Evolutionary conservation across 768 basidiomycete species (phyloP).

Genomic region (Leccinum barrowsii): DNA sequence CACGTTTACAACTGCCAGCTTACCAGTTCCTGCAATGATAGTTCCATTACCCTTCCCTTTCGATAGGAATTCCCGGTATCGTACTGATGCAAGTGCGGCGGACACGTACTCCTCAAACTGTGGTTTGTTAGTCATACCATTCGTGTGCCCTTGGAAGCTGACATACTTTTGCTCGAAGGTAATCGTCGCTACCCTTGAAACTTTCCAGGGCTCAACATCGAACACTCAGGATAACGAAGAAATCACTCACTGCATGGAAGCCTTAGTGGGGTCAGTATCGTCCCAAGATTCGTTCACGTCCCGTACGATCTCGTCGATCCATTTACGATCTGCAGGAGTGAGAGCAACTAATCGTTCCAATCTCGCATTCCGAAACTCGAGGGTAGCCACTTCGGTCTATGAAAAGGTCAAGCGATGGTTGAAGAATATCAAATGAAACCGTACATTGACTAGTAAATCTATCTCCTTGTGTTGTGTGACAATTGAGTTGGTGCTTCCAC

Average conservation of each 20-base stretch:
- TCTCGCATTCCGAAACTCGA: slow-evolving; percentile 84
- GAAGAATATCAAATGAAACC: background rate
- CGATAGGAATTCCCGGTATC: slow-evolving; percentile 81
- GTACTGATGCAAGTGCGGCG: slow-evolving; percentile 81
- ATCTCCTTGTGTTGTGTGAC: slow-evolving; percentile 91
- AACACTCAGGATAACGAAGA: background rate
- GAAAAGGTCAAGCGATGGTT: background rate
- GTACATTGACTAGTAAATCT: slow-evolving; percentile 85
- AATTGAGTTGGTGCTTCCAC: slow-evolving; percentile 94
- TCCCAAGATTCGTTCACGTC: slow-evolving; percentile 85
- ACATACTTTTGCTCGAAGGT: slow-evolving; percentile 76
- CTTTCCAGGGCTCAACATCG: slow-evolving; percentile 35
- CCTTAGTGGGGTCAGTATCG: slow-evolving; percentile 54
- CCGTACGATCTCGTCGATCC: slow-evolving; percentile 93
- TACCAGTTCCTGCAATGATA: slow-evolving; percentile 62
- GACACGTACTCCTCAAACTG: slow-evolving; percentile 93
- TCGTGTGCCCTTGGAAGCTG: background rate
- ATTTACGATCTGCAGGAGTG: slow-evolving; percentile 91
- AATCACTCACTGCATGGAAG: slow-evolving; percentile 60
- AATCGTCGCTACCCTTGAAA: slow-evolving; percentile 96
- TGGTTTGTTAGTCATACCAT: background rate
- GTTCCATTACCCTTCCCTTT: slow-evolving; percentile 64
- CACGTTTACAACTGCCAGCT: background rate
- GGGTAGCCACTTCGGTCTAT: slow-evolving; percentile 79
- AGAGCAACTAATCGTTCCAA: slow-evolving; percentile 75